A percentile compares a stretch with the other conserved stretches of the same genome.
These are phyloP conservation scores for Pichia rugopelliculosa DNA, from an alignment of 805 yeast genomes.

Conservation along the genomic window DNA sequence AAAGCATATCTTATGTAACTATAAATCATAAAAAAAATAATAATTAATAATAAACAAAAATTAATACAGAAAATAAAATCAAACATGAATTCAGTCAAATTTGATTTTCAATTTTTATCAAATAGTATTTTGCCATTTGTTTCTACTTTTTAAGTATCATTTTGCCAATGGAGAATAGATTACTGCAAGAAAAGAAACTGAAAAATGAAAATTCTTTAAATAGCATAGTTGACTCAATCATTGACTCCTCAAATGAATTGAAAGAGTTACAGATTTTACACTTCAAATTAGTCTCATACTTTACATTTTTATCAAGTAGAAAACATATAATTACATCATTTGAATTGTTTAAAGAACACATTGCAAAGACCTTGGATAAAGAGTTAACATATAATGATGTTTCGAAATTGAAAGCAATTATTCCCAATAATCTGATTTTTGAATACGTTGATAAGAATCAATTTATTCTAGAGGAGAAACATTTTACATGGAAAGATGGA, in stretches of 20 bases:
- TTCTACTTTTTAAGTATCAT: neutral
- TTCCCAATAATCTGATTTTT: slow-evolving; percentile 64
- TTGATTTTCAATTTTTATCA: too few relatives aligned
- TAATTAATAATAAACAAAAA: too few relatives aligned
- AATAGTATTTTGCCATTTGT: neutral
- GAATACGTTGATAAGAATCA: slow-evolving; percentile 77
- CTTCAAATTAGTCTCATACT: slow-evolving; percentile 50
- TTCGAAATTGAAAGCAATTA: slow-evolving; percentile 51
- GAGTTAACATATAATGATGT: slow-evolving; percentile 45
- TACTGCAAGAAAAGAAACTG: slow-evolving; percentile 5
- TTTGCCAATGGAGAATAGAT: neutral
- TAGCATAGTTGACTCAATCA: neutral
- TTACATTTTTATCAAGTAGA: slow-evolving; percentile 53
- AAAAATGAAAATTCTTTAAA: neutral
- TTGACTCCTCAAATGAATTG: slow-evolving; percentile 26
- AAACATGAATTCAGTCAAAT: too few relatives aligned
- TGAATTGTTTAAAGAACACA: slow-evolving; percentile 44
- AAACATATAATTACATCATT: slow-evolving; percentile 55
- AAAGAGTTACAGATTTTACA: slow-evolving; percentile 40
- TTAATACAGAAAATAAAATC: too few relatives aligned
- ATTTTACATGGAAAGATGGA: slow-evolving; percentile 39
- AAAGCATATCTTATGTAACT: too few relatives aligned
- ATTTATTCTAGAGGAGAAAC: slow-evolving; percentile 38
- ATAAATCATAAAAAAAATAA: too few relatives aligned
- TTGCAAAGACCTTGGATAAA: slow-evolving; percentile 42